A percentile compares a stretch with the other conserved stretches of the same genome.
phyloP scores from a whole-genome alignment of 257 asterid species.

The Lantana camara region DNA sequence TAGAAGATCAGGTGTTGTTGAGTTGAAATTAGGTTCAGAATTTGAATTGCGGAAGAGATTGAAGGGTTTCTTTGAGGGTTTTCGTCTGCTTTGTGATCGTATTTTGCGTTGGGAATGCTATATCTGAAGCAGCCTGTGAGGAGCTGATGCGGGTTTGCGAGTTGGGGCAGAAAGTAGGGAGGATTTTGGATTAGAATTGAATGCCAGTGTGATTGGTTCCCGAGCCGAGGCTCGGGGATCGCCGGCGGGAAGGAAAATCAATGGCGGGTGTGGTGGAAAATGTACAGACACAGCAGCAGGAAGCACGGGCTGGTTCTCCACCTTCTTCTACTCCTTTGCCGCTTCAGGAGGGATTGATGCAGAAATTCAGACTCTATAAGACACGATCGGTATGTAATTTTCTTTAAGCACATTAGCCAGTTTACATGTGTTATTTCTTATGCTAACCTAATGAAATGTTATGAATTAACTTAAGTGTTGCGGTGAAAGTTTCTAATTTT shows the following conservation, averaged over 20 bases:
- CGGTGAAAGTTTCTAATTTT: neutral
- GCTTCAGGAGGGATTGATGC: conserved; percentile 44
- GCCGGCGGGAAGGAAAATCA: neutral
- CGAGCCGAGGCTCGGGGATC: conserved; percentile 72
- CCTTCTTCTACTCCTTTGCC: conserved; percentile 27
- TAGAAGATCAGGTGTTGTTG: no score
- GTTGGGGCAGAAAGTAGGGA: conserved; percentile 14
- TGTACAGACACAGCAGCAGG: conserved; percentile 29
- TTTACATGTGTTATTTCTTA: conserved; percentile 6
- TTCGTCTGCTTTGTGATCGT: neutral
- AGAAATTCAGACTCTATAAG: conserved; percentile 68
- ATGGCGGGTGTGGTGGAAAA: conserved; percentile 37
- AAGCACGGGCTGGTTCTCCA: conserved; percentile 17
- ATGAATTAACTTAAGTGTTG: neutral
- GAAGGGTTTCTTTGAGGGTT: neutral
- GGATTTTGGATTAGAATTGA: conserved; percentile 29
- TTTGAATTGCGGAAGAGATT: neutral
- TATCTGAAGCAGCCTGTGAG: conserved; percentile 41
- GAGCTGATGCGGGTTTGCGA: conserved; percentile 33
- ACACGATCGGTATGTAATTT: conserved; percentile 58
- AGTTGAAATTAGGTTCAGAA: neutral
- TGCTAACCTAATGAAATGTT: neutral
- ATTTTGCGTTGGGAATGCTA: conserved; percentile 34
- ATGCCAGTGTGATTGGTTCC: conserved; percentile 61
- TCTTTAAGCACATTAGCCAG: neutral